Conservation (phyloP, 2,329 filamentous ascomycete genomes). For the Parafenestella ontariensis region DNA sequence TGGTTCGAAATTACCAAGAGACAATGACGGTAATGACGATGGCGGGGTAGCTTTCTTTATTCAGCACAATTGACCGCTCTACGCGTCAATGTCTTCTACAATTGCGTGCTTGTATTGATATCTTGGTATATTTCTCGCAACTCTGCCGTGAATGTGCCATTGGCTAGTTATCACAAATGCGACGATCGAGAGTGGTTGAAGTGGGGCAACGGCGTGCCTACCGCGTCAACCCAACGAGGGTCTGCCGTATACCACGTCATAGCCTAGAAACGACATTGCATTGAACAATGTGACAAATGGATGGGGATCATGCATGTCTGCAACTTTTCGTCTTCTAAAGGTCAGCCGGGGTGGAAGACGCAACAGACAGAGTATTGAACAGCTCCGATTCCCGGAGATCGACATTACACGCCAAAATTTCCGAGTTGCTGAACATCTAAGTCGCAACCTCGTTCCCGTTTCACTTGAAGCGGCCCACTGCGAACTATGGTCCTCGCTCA, state of each 20-base stretch:
- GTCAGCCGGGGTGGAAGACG: neutral
- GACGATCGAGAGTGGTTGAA: neutral
- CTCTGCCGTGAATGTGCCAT: neutral
- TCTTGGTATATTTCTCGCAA: neutral
- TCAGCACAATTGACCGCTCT: neutral
- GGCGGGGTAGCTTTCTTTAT: constrained; percentile 3
- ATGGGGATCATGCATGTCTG: neutral
- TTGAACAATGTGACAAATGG: neutral
- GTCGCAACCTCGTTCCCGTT: neutral
- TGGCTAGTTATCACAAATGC: neutral
- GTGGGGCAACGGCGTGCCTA: constrained; percentile 3
- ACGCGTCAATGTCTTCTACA: constrained; percentile 9
- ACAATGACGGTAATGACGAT: neutral
- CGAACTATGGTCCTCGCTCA: neutral
- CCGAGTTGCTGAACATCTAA: no score
- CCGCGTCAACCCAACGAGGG: neutral
- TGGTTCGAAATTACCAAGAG: neutral
- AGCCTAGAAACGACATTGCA: neutral
- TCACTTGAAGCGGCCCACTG: neutral
- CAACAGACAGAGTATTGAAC: neutral
- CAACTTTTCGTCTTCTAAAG: neutral
- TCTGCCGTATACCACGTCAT: neutral
- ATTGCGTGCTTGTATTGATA: constrained; percentile 16
- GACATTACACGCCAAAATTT: neutral
- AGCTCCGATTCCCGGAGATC: neutral